These are phyloP conservation scores for Phytopythium kandeliae DNA, from an alignment of 352 stramenopile genomes.

Conservation along the genomic window DNA sequence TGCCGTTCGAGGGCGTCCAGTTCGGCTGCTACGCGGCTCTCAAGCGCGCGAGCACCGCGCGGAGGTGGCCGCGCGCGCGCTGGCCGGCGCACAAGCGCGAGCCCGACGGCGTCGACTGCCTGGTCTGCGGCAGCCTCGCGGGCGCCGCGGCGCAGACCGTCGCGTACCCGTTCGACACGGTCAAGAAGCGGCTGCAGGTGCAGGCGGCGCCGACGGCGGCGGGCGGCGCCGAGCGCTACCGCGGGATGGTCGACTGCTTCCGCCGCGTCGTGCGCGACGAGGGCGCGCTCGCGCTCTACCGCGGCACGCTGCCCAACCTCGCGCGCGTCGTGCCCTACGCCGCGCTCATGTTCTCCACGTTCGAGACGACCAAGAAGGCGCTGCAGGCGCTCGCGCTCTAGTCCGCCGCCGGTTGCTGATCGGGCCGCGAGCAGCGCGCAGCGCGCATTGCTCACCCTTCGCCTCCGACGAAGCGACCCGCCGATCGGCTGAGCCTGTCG, in stretches of 20 bases:
- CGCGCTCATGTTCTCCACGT: conserved; percentile 82
- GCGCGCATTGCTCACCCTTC: no score
- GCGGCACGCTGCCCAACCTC: conserved; percentile 72
- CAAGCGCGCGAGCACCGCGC: conserved; percentile 37
- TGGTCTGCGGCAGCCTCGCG: conserved; percentile 67
- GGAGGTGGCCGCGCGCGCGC: conserved; percentile 53
- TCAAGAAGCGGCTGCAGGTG: conserved; percentile 78
- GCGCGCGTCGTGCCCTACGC: conserved; percentile 75
- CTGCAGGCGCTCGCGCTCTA: conserved; percentile 24
- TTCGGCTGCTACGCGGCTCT: conserved; percentile 83
- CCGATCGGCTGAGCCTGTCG: no score
- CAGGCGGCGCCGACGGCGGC: conserved; percentile 13
- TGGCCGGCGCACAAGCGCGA: conserved; percentile 63
- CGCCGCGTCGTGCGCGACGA: conserved; percentile 63
- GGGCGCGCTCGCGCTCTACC: conserved; percentile 62
- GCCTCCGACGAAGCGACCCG: no score
- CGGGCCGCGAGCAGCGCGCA: no score
- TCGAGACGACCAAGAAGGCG: conserved; percentile 72
- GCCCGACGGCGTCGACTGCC: conserved; percentile 70
- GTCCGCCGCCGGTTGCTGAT: background rate
- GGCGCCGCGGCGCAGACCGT: conserved; percentile 76
- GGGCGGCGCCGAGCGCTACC: conserved; percentile 34
- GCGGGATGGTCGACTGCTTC: conserved; percentile 76
- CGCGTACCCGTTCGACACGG: conserved; percentile 80
- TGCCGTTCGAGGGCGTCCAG: conserved; percentile 80